Conservation (phyloP, 2,329 filamentous ascomycete species). For the Fonsecaea monophora region DNA sequence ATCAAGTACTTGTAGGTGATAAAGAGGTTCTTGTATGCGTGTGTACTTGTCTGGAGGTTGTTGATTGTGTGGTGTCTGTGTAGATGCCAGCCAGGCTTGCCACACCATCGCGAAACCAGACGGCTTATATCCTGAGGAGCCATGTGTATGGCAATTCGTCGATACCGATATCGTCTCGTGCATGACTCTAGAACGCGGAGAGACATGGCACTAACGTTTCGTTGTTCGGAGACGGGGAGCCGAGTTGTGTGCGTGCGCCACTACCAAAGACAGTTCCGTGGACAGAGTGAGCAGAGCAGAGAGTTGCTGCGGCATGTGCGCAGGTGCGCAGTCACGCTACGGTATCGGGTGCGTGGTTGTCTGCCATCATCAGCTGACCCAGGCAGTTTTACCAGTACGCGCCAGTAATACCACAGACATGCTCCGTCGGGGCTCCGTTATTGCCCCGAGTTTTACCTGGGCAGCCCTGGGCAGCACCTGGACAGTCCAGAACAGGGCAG, state of each 20-base stretch:
- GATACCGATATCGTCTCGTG: neutral
- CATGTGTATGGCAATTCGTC: neutral
- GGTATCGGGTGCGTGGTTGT: neutral
- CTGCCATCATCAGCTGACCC: constrained; percentile 3
- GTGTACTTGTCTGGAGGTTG: neutral
- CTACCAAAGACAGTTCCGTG: too few species aligned
- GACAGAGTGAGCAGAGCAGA: too few species aligned
- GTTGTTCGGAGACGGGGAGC: too few species aligned
- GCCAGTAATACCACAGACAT: too few species aligned
- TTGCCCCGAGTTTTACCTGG: neutral
- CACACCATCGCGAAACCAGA: constrained; percentile 1
- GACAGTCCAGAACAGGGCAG: too few species aligned
- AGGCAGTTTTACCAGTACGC: neutral
- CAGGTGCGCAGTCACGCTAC: too few species aligned
- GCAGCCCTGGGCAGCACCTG: too few species aligned
- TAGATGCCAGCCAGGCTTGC: neutral
- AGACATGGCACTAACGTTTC: neutral
- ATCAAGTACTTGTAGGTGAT: neutral
- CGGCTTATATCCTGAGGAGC: neutral
- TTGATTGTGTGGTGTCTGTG: neutral
- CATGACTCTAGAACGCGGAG: neutral
- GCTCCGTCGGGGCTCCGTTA: neutral
- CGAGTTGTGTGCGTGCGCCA: too few species aligned
- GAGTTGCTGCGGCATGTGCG: too few species aligned
- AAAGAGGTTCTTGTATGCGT: too few species aligned